phyloP scores from a whole-genome alignment of 2,329 filamentous ascomycete species.

The Zopfia rhizophila region DNA sequence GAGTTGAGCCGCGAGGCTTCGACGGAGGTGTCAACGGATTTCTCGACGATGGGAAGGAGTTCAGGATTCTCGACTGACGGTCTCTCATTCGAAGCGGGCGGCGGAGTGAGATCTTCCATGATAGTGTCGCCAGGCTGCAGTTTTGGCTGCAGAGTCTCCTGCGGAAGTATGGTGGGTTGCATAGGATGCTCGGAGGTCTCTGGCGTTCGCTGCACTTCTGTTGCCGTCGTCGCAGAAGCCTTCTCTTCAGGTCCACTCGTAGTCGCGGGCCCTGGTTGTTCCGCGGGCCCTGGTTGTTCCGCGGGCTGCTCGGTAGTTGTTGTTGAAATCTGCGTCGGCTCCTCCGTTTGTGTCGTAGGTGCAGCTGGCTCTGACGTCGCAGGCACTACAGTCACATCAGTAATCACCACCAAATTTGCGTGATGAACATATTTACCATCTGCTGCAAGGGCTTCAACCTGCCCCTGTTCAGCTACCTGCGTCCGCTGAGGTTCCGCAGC shows the following conservation, averaged over 20 bases:
- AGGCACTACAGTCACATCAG: slow-evolving; percentile 24
- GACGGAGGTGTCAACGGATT: slow-evolving; percentile 29
- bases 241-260: slow-evolving; percentile 28
- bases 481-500: slow-evolving; percentile 13
- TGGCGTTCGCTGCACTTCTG: slow-evolving; percentile 30
- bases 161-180: no score
- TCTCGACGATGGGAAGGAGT: slow-evolving; percentile 34
- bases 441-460: slow-evolving; percentile 20
- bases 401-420: not conserved
- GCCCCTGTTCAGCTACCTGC: slow-evolving; percentile 12
- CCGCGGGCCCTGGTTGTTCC: slow-evolving; percentile 18
- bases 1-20: slow-evolving; percentile 48
- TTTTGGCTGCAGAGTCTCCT: not conserved
- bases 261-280: slow-evolving; percentile 18
- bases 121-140: not conserved
- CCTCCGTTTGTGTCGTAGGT: slow-evolving; percentile 8
- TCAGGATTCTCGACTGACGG: slow-evolving; percentile 45
- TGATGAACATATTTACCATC: slow-evolving; percentile 27
- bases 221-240: slow-evolving; percentile 26
- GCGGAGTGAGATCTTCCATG: slow-evolving; percentile 26
- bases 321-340: slow-evolving; percentile 17
- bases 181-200: no score
- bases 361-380: slow-evolving; percentile 3
- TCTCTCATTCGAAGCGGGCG: slow-evolving; percentile 37
- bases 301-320: slow-evolving; percentile 21